Base-by-base conservation (phyloP, 352 stramenopile species). In the Pythium apleroticum region DNA sequence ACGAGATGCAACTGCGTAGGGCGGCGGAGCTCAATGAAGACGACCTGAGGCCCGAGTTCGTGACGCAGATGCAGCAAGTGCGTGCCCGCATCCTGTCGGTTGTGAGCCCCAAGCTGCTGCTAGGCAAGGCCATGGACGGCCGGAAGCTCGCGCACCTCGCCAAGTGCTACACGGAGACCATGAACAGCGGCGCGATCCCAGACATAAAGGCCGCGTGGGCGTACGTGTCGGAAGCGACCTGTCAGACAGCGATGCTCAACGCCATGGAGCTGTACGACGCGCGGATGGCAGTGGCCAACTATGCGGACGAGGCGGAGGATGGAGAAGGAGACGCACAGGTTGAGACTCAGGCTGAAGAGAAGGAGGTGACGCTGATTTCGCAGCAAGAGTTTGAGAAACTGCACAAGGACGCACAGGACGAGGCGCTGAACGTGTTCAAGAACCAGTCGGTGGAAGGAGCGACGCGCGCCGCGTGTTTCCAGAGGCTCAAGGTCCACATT, bases 141-240 rank as follows among this genome's bases (percentile, higher is more conserved):
- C 60, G 61, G 12, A 82, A 92, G 63, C 66, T 95, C 5, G 80
- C 80, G 4, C 69, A 89, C 30, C 66, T 95, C 35, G 81, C 75
- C 17, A 69, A 63, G 20, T 90, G 81, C 62, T 95, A 95, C 58
- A 88, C 81, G 0, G 72, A 84, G 15, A 92, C 84, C 5, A 88
- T 95, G 76, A 95, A 88, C 50, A 92, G 75, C 57, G 84, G 84
- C 4, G 72, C 78, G 3, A 72, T 95, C 6, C 84, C 86, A n/a
- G 81, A 92, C 56, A 93, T 95, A 33, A 91, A 90, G 57, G 83
- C 84, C 35, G 86, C 84, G 15, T 95, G 84, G 84, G 78, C 87
- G 61, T 95, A 93, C 37, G 86, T 95, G 15, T 85, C 80, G 4
- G 84, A 95, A 55, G 84, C 84, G 27, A 92, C 86, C 6, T 92